Percentiles rank a stretch among this genome's conserved stretches.
These are phyloP conservation scores for Metschnikowia chrysomelidarum DNA, from an alignment of 805 yeast genomes.

Conservation along the genomic window DNA sequence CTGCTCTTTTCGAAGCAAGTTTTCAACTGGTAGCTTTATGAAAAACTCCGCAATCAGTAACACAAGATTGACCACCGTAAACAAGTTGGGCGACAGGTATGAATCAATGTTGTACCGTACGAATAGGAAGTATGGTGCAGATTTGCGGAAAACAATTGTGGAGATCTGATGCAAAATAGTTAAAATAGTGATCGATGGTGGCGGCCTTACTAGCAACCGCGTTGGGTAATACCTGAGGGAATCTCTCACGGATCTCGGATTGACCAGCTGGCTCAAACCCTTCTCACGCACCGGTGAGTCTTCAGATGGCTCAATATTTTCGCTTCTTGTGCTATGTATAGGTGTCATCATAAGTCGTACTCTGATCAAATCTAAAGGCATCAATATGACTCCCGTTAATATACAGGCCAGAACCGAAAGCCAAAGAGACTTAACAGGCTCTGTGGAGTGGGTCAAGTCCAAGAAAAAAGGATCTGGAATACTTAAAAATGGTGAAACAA, in stretches of 20 bases:
- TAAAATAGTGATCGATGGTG: conserved; percentile 32
- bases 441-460: conserved; percentile 77
- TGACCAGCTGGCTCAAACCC: conserved; percentile 11
- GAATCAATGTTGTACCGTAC: conserved; percentile 64
- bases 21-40: conserved; percentile 83
- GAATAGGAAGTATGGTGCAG: conserved; percentile 65
- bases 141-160: conserved; percentile 56
- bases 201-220: conserved; percentile 57
- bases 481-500: conserved; percentile 73
- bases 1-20: conserved; percentile 81
- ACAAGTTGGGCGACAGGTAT: conserved; percentile 58
- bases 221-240: conserved; percentile 60
- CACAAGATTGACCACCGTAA: conserved; percentile 55
- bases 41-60: conserved; percentile 69
- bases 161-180: conserved; percentile 64
- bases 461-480: conserved; percentile 88
- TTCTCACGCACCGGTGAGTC: not conserved
- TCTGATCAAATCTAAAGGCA: conserved; percentile 81
- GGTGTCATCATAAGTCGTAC: conserved; percentile 74
- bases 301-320: too few relatives aligned
- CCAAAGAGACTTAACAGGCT: conserved; percentile 64
- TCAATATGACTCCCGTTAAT: conserved; percentile 64
- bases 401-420: conserved; percentile 71
- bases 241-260: conserved; percentile 67
- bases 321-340: conserved; percentile 34